Evolutionary conservation across 2,329 filamentous ascomycete genomes (phyloP), one percentile per base, ranked within the genome.

Genomic region (Nemania sp.): DNA sequence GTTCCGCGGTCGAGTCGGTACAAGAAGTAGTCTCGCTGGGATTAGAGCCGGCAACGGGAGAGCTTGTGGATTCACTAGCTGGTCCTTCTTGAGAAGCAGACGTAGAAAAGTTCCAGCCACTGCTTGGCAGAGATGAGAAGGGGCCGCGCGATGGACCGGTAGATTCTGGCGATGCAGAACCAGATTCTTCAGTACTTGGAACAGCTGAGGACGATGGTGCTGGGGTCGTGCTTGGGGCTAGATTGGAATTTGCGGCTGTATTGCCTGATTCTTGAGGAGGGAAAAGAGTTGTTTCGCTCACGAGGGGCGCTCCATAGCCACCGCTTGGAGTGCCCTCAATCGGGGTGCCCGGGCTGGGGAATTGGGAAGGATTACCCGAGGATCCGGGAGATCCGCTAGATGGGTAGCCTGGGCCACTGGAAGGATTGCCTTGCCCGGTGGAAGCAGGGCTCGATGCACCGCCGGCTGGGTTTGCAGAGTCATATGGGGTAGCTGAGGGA

Each of bases 91-190:
- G 56, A n/a, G 54, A 61, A 15, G 60, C 62, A 3, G 68, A 67
- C 18, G 67, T 65, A 43, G 67, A 72, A 56, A 67, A 63, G 45
- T 73, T 73, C 71, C 71, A 73, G 20, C 72, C 72, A 59, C 69
- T 71, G 29, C 67, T 69, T 25, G 72, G 72, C 43, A 69, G 50
- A 40, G 67, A 66, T 42, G 70, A 68, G 43, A 67, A 68, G 15
- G 70, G 68, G 11, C 55, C 56, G 29, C 62, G 66, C 21, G 69
- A 67, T 49, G 51, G 52, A 17, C 59, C 45, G 13, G 42, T 37
- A 35, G 58, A 40, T 43, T 34, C 47, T 15, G 51, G 51, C 2
- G 54, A 61, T 40, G 50, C 13, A 15, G 65, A 58, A 18, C 56
- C 54, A 9, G 62, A 59, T 42, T 57, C 62, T 54, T 42, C 59